Base-by-base conservation (phyloP, 2,329 filamentous ascomycete genomes). In the Eutypa lata region DNA sequence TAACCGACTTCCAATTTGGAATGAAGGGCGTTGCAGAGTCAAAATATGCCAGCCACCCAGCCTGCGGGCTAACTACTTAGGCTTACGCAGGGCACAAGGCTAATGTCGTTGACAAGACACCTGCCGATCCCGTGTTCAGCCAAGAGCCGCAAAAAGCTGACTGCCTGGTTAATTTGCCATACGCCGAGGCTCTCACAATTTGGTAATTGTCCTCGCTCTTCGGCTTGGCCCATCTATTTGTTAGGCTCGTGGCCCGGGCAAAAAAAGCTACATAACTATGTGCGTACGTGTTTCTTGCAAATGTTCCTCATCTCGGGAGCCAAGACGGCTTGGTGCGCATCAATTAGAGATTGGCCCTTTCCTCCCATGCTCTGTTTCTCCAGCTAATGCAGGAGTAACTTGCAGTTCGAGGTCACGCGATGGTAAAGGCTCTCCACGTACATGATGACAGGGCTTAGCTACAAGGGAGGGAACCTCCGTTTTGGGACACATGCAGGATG, bases 381-480 rank as follows among this genome's bases (percentile, higher is more conserved):
- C 22, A 28, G 42, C 42, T 45, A 45, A 45, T 45, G 42, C 42
- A 45, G 42, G 42, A 45, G 42, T 45, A 45, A 45, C 14, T n/a
- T 45, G 42, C 22, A 10, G 22, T 28, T 45, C 22, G 7, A 45
- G 42, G 42, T 45, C 42, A 45, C 42, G 22, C 42, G 42, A 24
- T 45, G 42, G 42, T 28, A 45, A 45, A 26, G 22, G 21, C 14
- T 45, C 21, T 28, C 42, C 42, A 45, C 42, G 22, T 45, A 28
- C 42, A 18, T 11, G 42, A 18, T 28, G 22, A 45, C 42, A 45
- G n/a, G 42, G 42, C 22, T 45, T 45, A 45, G 42, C 21, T 28
- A 28, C 22, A 45, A 45, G 2, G 42, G 22, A n/a, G 42, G 21
- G 42, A 13, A 13, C n/a, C 42, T 28, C 42, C 42, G 13, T 45